phyloP scores from a whole-genome alignment of 768 basidiomycete genomes.

The Panellus pusillus region DNA sequence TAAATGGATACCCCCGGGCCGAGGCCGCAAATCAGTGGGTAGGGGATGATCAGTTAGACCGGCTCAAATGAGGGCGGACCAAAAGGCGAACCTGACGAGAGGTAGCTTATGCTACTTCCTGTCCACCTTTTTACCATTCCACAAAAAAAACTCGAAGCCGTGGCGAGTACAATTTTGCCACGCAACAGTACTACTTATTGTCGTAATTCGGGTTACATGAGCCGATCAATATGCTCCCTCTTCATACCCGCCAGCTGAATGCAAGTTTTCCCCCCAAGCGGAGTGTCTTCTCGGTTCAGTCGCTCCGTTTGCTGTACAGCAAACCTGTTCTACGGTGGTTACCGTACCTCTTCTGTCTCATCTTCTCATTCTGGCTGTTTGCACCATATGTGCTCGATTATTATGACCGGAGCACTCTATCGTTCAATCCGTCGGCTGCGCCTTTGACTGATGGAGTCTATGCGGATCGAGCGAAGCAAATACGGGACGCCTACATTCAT shows the following conservation, averaged over 20 bases:
- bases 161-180: no score
- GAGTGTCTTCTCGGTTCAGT: conserved; percentile 9
- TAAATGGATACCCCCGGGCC: no score
- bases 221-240: conserved; percentile 12
- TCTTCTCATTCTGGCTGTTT: conserved; percentile 15
- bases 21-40: no score
- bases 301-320: conserved; percentile 13
- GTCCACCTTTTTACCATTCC: no score
- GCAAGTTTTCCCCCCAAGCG: conserved; percentile 10
- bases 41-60: no score
- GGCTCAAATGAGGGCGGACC: no score
- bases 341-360: conserved; percentile 10
- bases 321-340: conserved; percentile 18
- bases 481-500: conserved; percentile 55
- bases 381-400: conserved; percentile 13
- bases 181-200: no score
- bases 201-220: no score
- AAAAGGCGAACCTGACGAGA: no score
- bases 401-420: conserved; percentile 2
- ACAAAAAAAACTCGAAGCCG: no score
- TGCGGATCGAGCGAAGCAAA: conserved; percentile 22
- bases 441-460: neutral
- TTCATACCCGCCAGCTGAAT: conserved; percentile 15
- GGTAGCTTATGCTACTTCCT: no score
- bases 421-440: neutral